These are phyloP conservation scores for Ophiostoma angusticollis DNA, from an alignment of 2,329 filamentous ascomycete species.

Conservation along the genomic window DNA sequence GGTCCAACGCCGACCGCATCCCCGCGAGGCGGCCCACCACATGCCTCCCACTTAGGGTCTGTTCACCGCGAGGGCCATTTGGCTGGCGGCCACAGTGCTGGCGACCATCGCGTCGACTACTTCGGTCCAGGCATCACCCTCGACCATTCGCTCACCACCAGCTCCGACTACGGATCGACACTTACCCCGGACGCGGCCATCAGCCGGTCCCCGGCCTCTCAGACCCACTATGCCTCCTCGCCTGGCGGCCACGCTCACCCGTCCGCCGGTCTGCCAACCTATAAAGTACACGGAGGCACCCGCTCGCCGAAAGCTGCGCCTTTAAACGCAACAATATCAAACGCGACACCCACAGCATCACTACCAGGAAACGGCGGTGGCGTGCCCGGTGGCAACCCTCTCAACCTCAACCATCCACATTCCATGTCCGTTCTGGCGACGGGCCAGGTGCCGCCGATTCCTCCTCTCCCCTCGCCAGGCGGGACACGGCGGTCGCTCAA, in stretches of 20 bases:
- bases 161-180: conserved; percentile 7
- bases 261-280: too few species aligned
- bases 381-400: conserved; percentile 15
- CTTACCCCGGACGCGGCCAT: too few species aligned
- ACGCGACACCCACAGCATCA: too few species aligned
- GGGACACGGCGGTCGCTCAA: conserved; percentile 43
- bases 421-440: conserved; percentile 66
- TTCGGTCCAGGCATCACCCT: conserved; percentile 34
- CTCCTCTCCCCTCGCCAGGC: conserved; percentile 22
- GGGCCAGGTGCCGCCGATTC: conserved; percentile 66
- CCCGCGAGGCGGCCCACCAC: conserved; percentile 43
- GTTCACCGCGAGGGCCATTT: not conserved
- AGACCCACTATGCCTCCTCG: too few species aligned
- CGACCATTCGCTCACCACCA: conserved; percentile 49
- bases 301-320: too few species aligned
- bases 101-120: not conserved
- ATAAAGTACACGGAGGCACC: too few species aligned
- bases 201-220: too few species aligned
- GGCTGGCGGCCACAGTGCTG: not conserved
- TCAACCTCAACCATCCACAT: conserved; percentile 23
- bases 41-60: conserved; percentile 16
- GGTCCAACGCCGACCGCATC: conserved; percentile 63
- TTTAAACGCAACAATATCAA: too few species aligned
- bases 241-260: too few species aligned
- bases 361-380: too few species aligned